Base-by-base conservation (phyloP, 345 rosid species). In the Boechera stricta region DNA sequence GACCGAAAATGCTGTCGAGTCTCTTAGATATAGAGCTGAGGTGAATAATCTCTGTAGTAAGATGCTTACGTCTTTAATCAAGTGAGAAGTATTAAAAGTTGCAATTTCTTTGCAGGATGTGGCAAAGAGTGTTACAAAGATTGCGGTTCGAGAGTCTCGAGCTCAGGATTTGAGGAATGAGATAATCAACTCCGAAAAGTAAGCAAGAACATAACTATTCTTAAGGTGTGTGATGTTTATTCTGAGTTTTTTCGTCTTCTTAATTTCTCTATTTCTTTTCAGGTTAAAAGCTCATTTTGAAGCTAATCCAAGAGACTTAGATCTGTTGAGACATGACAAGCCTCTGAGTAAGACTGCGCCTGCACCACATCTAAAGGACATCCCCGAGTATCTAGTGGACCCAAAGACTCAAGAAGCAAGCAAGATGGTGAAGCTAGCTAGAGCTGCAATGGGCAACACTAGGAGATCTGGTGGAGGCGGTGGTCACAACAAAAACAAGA, bases 241-340 rank as follows among this genome's bases (percentile, higher is more conserved):
- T 33, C 4, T 24, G 12, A 51, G 8, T 1, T 10, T 32, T 6
- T 10, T 6, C 28, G 18, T 41, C 5, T 44, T 33, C 26, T 48
- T 55, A 41, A 28, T 28, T 3, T 64, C 35, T n/a, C 15, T 9
- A 0, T 3, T 9, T 62, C 31, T 7, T 55, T 83, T 28, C 64
- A 90, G 98, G 90, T 88, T 94, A 85, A 90, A 89, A 85, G 86
- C 91, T 77, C 98, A 92, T 77, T 94, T 94, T 18, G 88, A 92
- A 82, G 90, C 85, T 36, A 92, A 94, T 84, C 98, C 92, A 53
- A 86, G 79, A 81, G 98, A 94, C 58, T 81, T 88, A 48, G 98
- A 87, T 87, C 79, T 90, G 18, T 73, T 95, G 85, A 88, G 89
- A 73, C 99, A 90, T 38, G 98, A 95, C 81, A 95, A 89, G 82